Evolutionary conservation across 169 alveolate genomes (phyloP).

Genomic region (Fabrea salina): DNA sequence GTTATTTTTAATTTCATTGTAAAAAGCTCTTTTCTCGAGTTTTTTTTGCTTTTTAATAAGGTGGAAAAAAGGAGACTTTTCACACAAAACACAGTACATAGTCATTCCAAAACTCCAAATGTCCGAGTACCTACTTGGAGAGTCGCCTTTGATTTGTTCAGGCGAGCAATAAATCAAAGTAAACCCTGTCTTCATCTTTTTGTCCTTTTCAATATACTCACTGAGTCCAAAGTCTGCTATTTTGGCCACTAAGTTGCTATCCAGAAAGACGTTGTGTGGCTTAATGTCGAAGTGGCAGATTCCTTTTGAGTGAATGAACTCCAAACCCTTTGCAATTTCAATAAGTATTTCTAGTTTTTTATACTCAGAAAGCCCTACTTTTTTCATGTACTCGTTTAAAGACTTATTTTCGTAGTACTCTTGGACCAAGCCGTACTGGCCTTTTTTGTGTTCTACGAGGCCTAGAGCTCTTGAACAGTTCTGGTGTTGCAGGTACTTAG

Average conservation of each 20-base stretch:
- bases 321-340: constrained; percentile 46
- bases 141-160: constrained; percentile 22
- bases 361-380: constrained; percentile 32
- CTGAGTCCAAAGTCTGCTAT: constrained; percentile 26
- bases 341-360: constrained; percentile 39
- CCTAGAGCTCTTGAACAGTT: constrained; percentile 41
- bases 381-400: constrained; percentile 40
- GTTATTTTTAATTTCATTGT: constrained; percentile 23
- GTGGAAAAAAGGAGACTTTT: constrained; percentile 14
- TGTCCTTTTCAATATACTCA: constrained; percentile 21
- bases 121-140: neutral
- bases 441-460: constrained; percentile 31
- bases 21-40: neutral
- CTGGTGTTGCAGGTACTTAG: constrained; percentile 38
- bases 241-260: constrained; percentile 33
- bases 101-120: constrained; percentile 35
- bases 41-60: neutral
- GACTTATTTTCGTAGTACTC: constrained; percentile 47
- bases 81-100: neutral
- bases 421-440: constrained; percentile 37
- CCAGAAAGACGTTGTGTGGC: constrained; percentile 53
- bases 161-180: constrained; percentile 26
- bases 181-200: constrained; percentile 5
- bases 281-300: constrained; percentile 54
- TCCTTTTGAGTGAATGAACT: constrained; percentile 45